Evolutionary conservation across 305 asterid species (phyloP), one percentile per base, ranked within the genome.

Genomic region (Fraxinus albicans): DNA sequence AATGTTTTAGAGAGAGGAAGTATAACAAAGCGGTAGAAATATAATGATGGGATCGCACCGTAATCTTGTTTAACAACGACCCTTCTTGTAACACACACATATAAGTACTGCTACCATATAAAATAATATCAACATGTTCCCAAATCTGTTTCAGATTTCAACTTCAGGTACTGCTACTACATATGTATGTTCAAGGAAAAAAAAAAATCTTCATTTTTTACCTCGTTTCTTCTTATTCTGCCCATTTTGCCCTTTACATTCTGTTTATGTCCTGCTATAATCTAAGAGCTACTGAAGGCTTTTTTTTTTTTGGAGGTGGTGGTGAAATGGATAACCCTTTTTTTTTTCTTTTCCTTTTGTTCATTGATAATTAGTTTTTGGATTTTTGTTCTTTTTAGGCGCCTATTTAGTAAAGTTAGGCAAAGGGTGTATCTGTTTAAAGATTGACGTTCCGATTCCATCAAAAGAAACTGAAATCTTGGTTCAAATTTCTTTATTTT

Each of bases 21-120:
- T 6, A 31, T 21, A 67, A 27, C 36, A 27, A 27, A 83, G 78
- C 44, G 36, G 82, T 36, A 5, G 85, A 85, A 73, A 67, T 84
- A 79, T 67, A 87, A 84, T 84, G 90, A 91, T 87, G 92, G 89
- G 92, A 35, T 35, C 40, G 36, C 36, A 90, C 88, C 92, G 84
- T 92, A 83, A 83, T 87, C 84, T 31, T 82, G 84, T 80, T 84
- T 79, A 80, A 83, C 86, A 83, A 82, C 83, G 33, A 83, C 86
- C 86, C 83, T 55, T 79, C 76, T 80, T 53, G 72, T 76, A 44
- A 35, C 8, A 8, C 78, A 40, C 84, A 15, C 34, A 36, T 47
- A 34, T 21, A 67, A 44, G 2, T 40, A 17, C 5, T 29, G 31
- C 73, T 74, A 81, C 69, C 72, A 6, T 27, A 10, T 12, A 8